Percentiles rank a stretch among this genome's conserved stretches.
phyloP scores from a whole-genome alignment of 2,329 filamentous ascomycete genomes.

The Tolypocladium pustulatum region DNA sequence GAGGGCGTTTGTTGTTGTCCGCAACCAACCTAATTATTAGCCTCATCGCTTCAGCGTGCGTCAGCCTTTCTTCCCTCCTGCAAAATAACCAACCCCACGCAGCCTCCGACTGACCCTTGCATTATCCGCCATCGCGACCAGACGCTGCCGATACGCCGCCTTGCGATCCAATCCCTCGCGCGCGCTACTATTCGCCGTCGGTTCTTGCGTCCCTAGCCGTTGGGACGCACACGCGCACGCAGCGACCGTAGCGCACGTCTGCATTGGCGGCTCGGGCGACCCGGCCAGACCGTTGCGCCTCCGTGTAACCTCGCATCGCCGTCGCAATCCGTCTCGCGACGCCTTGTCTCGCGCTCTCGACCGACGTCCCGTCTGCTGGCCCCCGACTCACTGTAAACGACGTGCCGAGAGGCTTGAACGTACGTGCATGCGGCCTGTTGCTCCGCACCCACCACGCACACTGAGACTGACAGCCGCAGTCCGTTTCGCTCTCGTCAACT shows the following conservation, averaged over 20 bases:
- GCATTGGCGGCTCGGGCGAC: conserved; percentile 1
- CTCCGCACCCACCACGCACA: conserved; percentile 1
- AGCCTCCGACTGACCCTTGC: conserved; percentile 5
- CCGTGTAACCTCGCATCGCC: conserved; percentile 9
- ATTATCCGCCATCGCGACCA: conserved; percentile 4
- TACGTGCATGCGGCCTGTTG: conserved; percentile 6
- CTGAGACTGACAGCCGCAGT: background rate
- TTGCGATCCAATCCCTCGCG: conserved; percentile 1
- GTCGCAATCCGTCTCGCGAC: conserved; percentile 3
- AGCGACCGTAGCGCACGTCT: background rate
- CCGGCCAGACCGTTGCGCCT: conserved; percentile 4
- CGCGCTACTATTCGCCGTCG: background rate
- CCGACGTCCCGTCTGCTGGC: background rate
- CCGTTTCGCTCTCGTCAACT: background rate
- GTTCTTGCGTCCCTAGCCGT: background rate
- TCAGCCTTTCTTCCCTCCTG: conserved; percentile 9
- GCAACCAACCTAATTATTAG: background rate
- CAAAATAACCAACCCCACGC: conserved; percentile 4
- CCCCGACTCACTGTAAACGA: conserved; percentile 2
- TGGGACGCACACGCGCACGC: background rate
- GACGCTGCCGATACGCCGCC: conserved; percentile 8
- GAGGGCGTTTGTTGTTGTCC: background rate
- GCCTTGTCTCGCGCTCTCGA: conserved; percentile 3
- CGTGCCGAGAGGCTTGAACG: conserved; percentile 7
- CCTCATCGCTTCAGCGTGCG: background rate